Conservation (phyloP, 805 yeast genomes). For the Zygoascus flipseniorum region DNA sequence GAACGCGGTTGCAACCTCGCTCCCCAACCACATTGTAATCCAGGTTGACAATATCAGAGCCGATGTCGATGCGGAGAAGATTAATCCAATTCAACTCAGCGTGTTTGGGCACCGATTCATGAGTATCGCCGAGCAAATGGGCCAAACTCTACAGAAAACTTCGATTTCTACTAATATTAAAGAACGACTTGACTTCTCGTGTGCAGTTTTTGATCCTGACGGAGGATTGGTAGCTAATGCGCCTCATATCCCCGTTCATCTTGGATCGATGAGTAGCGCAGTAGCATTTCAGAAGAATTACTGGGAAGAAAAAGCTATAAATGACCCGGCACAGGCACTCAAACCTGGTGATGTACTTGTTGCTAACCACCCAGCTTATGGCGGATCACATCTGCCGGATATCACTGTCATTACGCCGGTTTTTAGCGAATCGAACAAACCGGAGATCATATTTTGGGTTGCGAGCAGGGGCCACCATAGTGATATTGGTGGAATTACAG, state of each 20-base stretch:
- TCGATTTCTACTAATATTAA: constrained; percentile 77
- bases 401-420: constrained; percentile 92
- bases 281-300: constrained; percentile 54
- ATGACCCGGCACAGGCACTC: constrained; percentile 21
- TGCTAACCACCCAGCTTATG: constrained; percentile 73
- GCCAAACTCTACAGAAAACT: constrained; percentile 68
- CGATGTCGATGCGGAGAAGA: constrained; percentile 7
- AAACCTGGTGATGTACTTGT: constrained; percentile 68
- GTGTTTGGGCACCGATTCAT: constrained; percentile 78
- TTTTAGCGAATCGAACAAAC: constrained; percentile 42
- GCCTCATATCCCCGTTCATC: constrained; percentile 80
- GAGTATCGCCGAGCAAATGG: constrained; percentile 92
- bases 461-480: constrained; percentile 97
- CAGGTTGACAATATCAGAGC: constrained; percentile 15
- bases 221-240: constrained; percentile 86
- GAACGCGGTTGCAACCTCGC: constrained; percentile 43
- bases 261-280: constrained; percentile 81
- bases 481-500: constrained; percentile 85
- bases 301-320: constrained; percentile 46
- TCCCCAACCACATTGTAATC: constrained; percentile 56
- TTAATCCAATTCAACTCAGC: constrained; percentile 67
- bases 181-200: constrained; percentile 74
- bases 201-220: constrained; percentile 68
- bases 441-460: constrained; percentile 67
- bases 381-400: constrained; percentile 86